Percentiles rank a stretch among this genome's conserved stretches.
phyloP scores from a whole-genome alignment of 139 green algal genomes.

The Micractinium sp. region DNA sequence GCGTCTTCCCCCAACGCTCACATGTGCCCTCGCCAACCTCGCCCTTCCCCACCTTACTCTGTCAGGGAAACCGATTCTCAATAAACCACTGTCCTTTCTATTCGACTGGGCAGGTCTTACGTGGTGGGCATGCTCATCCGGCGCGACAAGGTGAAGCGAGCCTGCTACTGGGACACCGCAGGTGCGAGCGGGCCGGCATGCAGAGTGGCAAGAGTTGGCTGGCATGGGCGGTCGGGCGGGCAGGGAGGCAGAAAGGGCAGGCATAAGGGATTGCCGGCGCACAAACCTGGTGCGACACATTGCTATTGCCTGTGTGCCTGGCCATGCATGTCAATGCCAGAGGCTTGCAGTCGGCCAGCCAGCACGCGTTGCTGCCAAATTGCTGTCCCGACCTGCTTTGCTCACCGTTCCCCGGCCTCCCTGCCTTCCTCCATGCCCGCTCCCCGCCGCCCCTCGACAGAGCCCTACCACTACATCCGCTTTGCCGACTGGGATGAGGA shows the following conservation, averaged over 20 bases:
- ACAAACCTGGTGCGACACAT: too few species aligned
- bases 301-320: too few species aligned
- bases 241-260: too few species aligned
- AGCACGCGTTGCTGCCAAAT: background rate
- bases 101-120: conserved; percentile 52
- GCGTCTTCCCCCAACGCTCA: too few species aligned
- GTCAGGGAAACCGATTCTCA: too few species aligned
- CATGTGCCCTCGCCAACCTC: too few species aligned
- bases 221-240: too few species aligned
- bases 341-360: too few species aligned
- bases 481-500: conserved; percentile 53
- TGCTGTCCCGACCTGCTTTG: background rate
- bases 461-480: conserved; percentile 73
- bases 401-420: background rate
- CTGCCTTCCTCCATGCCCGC: background rate
- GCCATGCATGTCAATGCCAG: too few species aligned
- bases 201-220: too few species aligned
- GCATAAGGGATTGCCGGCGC: too few species aligned
- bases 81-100: background rate
- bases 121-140: conserved; percentile 54
- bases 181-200: background rate
- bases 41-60: too few species aligned
- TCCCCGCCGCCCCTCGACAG: background rate
- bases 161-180: conserved; percentile 69
- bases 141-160: conserved; percentile 47